Base-by-base conservation (phyloP, 169 alveolate genomes). In the Babesia bigemina region DNA sequence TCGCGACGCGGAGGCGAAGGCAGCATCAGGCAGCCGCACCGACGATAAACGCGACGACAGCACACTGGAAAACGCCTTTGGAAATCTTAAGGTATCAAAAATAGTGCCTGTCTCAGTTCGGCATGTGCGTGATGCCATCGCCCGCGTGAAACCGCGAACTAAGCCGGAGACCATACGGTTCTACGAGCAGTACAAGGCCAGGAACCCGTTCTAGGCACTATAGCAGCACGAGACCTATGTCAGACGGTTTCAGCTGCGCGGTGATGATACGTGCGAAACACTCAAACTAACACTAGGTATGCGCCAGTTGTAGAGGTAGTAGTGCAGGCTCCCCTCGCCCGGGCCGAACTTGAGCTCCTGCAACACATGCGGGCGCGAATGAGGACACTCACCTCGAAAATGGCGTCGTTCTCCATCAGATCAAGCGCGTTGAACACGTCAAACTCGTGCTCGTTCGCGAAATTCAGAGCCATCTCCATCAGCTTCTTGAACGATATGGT, bases 251-350 rank as follows among this genome's bases (percentile, higher is more conserved):
- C 42, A 85, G 36, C 91, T 85, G 65, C 3, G 26, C 45, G 45
- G 42, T 9, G 26, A 14, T 28, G 11, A 21, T 10, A 14, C 29
- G 22, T 7, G 65, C 10, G 12, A 63, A n/a, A n/a, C 13, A 11
- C 12, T 59, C 4, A 66, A 56, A 26, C 85, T 42, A 59, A 85
- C 91, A 26, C 65, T 73, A 7, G 97, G 93, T 50, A 93, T 81
- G 39, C 87, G 87, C 98, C 98, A 98, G 92, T 98, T 98, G 95
- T 92, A 96, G 44, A 98, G 78, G 91, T 98, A 98, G 88, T 97
- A 98, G 79, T 97, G 96, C 72, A 98, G 93, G 59, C 91, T 88
- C n/a, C 99, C 99, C 74, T 96, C 99, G 3, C 99, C 99, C 24
- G 88, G 85, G 16, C 98, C 98, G 84, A 98, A 98, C 60, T 95